Base-by-base conservation (phyloP, 139 green algal genomes). In the Auxenochlorella pyrenoidosa region DNA sequence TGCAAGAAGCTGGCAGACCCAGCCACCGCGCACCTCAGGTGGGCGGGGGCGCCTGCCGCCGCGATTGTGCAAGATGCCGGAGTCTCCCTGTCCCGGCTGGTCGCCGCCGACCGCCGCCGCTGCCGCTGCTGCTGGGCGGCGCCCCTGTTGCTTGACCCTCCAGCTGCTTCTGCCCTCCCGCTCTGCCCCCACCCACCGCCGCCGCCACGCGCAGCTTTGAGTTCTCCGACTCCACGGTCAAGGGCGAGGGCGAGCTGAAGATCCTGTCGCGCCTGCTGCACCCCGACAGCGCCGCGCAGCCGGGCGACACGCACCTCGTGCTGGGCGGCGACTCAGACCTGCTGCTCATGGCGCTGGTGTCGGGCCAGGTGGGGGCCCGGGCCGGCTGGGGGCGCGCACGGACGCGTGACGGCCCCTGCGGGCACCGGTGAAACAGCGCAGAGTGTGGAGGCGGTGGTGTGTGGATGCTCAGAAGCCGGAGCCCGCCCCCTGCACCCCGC, bases 171-270 rank as follows among this genome's bases (percentile, higher is more conserved):
- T 24, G 12, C 15, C 54, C 54, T 24, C 66, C 34, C 32, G 32
- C 66, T 40, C n/a, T n/a, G n/a, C 59, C 51, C 0, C 58, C 36
- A 30, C 28, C 75, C 10, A 26, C 30, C 40, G 21, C 54, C n/a
- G n/a, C n/a, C n/a, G n/a, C n/a, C n/a, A n/a, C n/a, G 22, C 36
- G 34, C 79, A 85, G 90, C 24, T 96, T 95, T 87, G 96, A 98
- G 90, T 44, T 98, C 36, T 96, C 93, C 21, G 95, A 96, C 32
- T 93, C 91, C 28, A 97, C 92, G 10, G 96, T 98, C 10, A 90
- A 94, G 92, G 96, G 96, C n/a, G 96, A 98, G 89, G 96, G 96
- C 3, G 96, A 98, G 90, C 90, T 97, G n/a, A 98, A 98, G 88
- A 95, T 98, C 36, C 72, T 98, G 47, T 90, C 90, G 0, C 90